Conservation (phyloP, 768 basidiomycete species). For the Phylloporus scabripes region DNA sequence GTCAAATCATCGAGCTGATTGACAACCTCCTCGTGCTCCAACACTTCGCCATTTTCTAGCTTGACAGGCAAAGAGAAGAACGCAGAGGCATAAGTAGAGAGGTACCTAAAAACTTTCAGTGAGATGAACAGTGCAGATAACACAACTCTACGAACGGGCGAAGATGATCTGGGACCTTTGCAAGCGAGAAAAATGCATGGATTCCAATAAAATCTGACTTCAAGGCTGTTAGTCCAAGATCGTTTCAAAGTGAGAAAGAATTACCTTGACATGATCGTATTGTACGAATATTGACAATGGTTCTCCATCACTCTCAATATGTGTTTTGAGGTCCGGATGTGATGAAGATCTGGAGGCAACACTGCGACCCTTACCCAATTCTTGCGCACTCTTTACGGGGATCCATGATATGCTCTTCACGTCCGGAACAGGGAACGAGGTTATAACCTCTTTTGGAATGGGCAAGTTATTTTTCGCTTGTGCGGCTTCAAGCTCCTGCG, state of each 20-base stretch:
- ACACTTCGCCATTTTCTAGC: constrained; percentile 57
- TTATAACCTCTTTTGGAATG: constrained; percentile 78
- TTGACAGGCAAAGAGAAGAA: constrained; percentile 88
- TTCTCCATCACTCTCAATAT: constrained; percentile 63
- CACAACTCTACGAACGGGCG: constrained; percentile 50
- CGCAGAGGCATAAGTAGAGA: constrained; percentile 70
- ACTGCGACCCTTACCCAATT: constrained; percentile 48
- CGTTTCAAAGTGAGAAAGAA: not conserved
- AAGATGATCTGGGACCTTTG: constrained; percentile 63
- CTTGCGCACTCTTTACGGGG: constrained; percentile 62
- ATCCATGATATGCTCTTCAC: constrained; percentile 93
- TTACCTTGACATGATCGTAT: constrained; percentile 88
- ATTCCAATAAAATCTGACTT: constrained; percentile 92
- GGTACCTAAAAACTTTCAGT: constrained; percentile 45
- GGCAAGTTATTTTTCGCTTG: constrained; percentile 81
- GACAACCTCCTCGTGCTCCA: constrained; percentile 87
- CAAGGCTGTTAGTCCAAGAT: not conserved
- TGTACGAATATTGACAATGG: constrained; percentile 84
- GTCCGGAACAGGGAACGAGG: constrained; percentile 84
- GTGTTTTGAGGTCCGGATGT: constrained; percentile 46
- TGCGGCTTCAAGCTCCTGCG: constrained; percentile 65
- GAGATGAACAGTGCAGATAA: not conserved
- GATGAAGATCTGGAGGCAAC: constrained; percentile 25
- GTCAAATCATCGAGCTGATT: constrained; percentile 89
- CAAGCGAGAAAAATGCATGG: constrained; percentile 72